A percentile compares a stretch with the other conserved stretches of the same genome.
Conservation (phyloP, 2,329 filamentous ascomycete genomes). For the Arthrobotrys conoides region DNA sequence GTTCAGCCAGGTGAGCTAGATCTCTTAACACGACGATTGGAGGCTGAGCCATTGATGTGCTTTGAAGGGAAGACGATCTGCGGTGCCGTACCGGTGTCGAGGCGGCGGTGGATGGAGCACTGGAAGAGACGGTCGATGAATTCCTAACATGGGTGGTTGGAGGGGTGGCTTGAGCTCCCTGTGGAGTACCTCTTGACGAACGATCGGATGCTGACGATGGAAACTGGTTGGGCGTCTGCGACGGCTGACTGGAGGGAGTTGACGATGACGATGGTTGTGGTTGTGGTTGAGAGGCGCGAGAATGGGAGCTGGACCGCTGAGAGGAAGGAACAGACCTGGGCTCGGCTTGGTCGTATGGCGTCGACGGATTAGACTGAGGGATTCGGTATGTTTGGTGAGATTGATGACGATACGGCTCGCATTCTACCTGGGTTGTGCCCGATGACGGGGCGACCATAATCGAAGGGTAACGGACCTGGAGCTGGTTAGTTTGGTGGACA, state of each 20-base stretch:
- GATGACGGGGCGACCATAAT: conserved; percentile 61
- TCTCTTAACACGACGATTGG: conserved; percentile 84
- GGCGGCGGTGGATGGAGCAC: conserved; percentile 59
- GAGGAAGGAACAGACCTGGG: conserved; percentile 52
- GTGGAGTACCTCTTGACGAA: conserved; percentile 45
- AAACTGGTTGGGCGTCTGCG: conserved; percentile 43
- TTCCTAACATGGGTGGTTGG: conserved; percentile 52
- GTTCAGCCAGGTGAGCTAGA: conserved; percentile 88
- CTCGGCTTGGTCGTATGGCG: conserved; percentile 55
- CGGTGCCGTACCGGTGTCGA: conserved; percentile 62
- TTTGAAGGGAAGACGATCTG: conserved; percentile 61
- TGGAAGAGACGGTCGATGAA: conserved; percentile 52
- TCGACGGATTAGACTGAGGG: conserved; percentile 57
- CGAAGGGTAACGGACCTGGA: conserved; percentile 58
- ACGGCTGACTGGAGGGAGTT: conserved; percentile 40
- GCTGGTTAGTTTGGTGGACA: background rate
- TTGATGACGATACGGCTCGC: conserved; percentile 58
- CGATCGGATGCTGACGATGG: conserved; percentile 25
- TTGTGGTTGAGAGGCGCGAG: conserved; percentile 27
- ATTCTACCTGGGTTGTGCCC: conserved; percentile 60
- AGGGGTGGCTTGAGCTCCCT: conserved; percentile 43
- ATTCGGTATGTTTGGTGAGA: conserved; percentile 52
- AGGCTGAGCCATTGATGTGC: conserved; percentile 67
- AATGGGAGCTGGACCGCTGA: conserved; percentile 43
- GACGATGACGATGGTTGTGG: conserved; percentile 2